phyloP scores from a whole-genome alignment of 768 basidiomycete genomes.

The Suillus fuscotomentosus region DNA sequence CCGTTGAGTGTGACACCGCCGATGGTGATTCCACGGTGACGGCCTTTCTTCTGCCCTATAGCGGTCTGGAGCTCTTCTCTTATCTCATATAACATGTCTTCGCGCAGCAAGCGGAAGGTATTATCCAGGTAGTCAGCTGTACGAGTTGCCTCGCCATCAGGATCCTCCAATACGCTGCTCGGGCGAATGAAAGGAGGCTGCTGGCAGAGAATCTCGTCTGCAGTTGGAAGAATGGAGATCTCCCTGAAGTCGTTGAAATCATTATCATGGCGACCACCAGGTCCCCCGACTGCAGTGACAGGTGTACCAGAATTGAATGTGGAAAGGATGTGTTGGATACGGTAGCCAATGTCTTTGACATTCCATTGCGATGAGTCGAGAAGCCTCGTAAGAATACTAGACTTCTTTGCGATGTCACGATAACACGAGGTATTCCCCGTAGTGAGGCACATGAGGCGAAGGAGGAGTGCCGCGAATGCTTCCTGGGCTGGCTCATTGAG shows the following conservation, averaged over 20 bases:
- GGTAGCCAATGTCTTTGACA: constrained; percentile 30
- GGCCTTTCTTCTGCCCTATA: constrained; percentile 38
- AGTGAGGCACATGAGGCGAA: constrained; percentile 44
- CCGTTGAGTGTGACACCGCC: constrained; percentile 36
- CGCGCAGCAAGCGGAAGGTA: constrained; percentile 62
- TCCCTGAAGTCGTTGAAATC: constrained; percentile 60
- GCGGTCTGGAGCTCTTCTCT: constrained; percentile 52
- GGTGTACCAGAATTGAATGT: constrained; percentile 21
- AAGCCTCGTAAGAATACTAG: constrained; percentile 25
- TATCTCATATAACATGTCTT: constrained; percentile 60
- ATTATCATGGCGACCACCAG: constrained; percentile 72
- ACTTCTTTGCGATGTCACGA: constrained; percentile 36
- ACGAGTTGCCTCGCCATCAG: constrained; percentile 35
- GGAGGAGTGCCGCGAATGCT: constrained; percentile 49
- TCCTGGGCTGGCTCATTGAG: constrained; percentile 35
- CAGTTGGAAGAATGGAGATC: constrained; percentile 63
- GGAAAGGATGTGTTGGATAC: constrained; percentile 40
- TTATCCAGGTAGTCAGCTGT: constrained; percentile 57
- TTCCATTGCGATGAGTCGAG: constrained; percentile 22
- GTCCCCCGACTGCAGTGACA: constrained; percentile 24
- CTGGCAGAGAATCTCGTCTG: constrained; percentile 49
- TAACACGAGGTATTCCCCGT: constrained; percentile 34
- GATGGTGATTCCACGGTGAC: constrained; percentile 36
- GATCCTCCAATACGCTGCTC: constrained; percentile 42
- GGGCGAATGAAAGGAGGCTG: constrained; percentile 50